Evolutionary conservation across 140 eudicot genomes (phyloP), one percentile per base, ranked within the genome.

Genomic region (Anethum foeniculum): DNA sequence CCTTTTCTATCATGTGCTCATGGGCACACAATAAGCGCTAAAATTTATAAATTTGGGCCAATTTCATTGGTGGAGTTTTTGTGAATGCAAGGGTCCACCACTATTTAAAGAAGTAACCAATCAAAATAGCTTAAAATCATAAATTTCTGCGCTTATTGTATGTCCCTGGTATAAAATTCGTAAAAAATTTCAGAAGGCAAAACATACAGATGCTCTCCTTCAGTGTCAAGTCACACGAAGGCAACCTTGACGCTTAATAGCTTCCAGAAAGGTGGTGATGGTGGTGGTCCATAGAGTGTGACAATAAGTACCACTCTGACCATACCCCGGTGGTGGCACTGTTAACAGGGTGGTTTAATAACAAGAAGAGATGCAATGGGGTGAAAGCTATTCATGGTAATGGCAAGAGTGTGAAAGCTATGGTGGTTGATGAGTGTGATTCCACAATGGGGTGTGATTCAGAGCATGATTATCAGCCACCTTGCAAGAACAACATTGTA

Each of bases 221-320:
- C 68, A 0, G 68, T 76, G 28, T 25, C 80, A 2, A 47, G 28
- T 4, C 56, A 30, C 25, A 48, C 80, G 2, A 76, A 76, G 25
- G 80, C 80, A 51, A 52, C 65, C 23, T 32, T 76, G 44, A 76
- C 80, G 9, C 41, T 76, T 3, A 76, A 76, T 7, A 32, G 80
- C 3, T 76, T 76, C 65, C 28, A 49, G 58, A 76, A 76, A 16
- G 67, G 25, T 18, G 39, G 65, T 47, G 80, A 76, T 76, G 80
- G 80, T 3, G 68, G 80, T 0, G 65, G 80, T 76, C 80, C 80
- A 13, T 76, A 30, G 80, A 76, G 43, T 76, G 80, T 76, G 80
- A 76, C 34, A 2, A 6, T 47, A 38, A 76, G 30, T 72, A 72
- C 19, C 77, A 72, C 52, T 10, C 48, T 9, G 77, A 72, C 2